Base-by-base conservation (phyloP, 2,329 filamentous ascomycete species). In the Fusarium mangiferae region DNA sequence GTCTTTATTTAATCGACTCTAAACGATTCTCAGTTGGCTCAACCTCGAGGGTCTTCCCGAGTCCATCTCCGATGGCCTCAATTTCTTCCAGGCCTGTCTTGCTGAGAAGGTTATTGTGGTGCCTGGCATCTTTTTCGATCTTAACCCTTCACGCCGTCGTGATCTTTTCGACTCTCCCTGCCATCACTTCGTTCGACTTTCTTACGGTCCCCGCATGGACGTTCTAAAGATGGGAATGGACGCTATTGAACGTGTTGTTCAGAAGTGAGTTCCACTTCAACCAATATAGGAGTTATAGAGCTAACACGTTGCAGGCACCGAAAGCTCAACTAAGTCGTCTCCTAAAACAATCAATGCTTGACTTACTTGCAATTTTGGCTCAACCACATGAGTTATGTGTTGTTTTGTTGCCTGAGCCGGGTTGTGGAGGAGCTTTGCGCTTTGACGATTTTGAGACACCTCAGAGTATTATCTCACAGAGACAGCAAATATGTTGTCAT, bases 41-140 rank as follows among this genome's bases (percentile, higher is more conserved):
- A 89, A 88, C 84, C 91, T 89, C 77, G 91, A 87, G 82, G 87
- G 88, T 54, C 86, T 96, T 6, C 94, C 96, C 1, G 88, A 89
- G n/a, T 89, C 91, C 70, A 97, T 98, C 82, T 92, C 93, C 68
- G 96, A 98, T 81, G 96, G 96, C 14, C 86, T 98, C 79, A 98
- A 97, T 86, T 98, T 98, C 89, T 98, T 98, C 90, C 91, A 96
- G 82, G 95, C 95, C 36, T 96, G 96, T 80, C 86, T 98, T 49
- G 91, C 93, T 79, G 95, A 98, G 87, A 97, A 97, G 88, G 94
- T 97, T 75, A 98, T 98, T 80, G 95, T 98, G 24, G 96, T 98
- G 9, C 96, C 96, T 0, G 96, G 96, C 68, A 98, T 98, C 83
- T 98, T 98, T 89, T 98, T 98, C 82, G 96, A 98, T 80, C 84